Evolutionary conservation across 768 basidiomycete genomes (phyloP), one percentile per base, ranked within the genome.

Genomic region (Butyriboletus loyo): DNA sequence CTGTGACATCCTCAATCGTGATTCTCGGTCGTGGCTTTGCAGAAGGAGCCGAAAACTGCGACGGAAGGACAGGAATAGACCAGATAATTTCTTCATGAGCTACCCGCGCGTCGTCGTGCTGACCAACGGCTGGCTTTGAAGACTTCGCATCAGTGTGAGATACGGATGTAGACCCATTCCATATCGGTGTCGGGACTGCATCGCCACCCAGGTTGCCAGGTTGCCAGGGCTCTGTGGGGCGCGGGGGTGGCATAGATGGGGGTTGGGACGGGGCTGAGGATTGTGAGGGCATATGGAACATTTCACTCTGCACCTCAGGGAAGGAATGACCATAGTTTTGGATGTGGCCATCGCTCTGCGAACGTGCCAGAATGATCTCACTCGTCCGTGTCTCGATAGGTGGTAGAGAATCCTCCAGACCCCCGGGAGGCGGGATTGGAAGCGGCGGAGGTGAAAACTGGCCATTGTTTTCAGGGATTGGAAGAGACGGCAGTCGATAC

Each of bases 381-480:
- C 57, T 64, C 9, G 42, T 27, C n/a, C 66, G 64, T n/a, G 24
- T 57, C 31, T 64, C 64, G 11, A 68, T 62, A 14, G 55, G 44
- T 31, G 46, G 61, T 3, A 58, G 59, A 27, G 52, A 61, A 46
- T 64, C 56, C 34, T 68, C 66, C 15, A 32, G 47, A 15, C 60
- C 49, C 47, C 63, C 56, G 9, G 67, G 67, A 1, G 67, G 67
- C 1, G 69, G 67, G 41, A 69, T 48, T 8, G 63, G 69, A 13
- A 69, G 46, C 1, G 67, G 63, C 24, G 67, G 67, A 17, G 67
- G 67, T 11, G 67, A 69, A 41, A 30, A 67, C 31, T 61, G 54
- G 43, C 54, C 58, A 47, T 21, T 22, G 5, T 59, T 62, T 30
- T 56, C 64, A 21, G 53, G 15, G 1, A 42, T 4, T n/a, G 56